Percentiles rank a stretch among this genome's conserved stretches.
phyloP scores from a whole-genome alignment of 768 basidiomycete species.

The Serendipita sp. region DNA sequence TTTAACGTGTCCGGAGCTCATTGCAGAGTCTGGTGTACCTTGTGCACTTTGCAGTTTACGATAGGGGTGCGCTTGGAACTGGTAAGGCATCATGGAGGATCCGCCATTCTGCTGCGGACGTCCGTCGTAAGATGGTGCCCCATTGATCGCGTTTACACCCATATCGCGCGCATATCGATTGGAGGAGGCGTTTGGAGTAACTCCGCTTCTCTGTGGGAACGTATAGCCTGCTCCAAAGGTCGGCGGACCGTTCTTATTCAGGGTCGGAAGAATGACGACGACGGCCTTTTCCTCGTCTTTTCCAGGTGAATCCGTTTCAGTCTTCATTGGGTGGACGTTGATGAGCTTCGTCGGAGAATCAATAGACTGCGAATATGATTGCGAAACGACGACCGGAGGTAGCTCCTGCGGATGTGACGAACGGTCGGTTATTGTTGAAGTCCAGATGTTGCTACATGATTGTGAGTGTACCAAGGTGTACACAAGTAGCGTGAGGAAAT shows the following conservation, averaged over 20 bases:
- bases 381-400: background rate
- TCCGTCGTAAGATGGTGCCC: background rate
- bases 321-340: background rate
- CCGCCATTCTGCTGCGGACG: background rate
- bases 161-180: background rate
- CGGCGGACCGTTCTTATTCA: background rate
- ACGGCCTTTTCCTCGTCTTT: background rate
- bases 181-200: background rate
- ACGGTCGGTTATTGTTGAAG: background rate
- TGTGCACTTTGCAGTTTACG: background rate
- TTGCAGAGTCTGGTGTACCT: no score
- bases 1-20: background rate
- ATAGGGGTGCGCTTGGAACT: background rate
- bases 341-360: background rate
- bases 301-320: background rate
- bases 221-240: background rate
- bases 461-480: background rate
- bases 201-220: background rate
- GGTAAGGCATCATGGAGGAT: background rate
- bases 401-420: background rate
- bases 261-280: background rate
- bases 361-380: background rate
- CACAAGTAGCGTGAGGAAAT: background rate
- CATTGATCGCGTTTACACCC: conserved; percentile 6
- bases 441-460: background rate